Evolutionary conservation across 1,284 basidiomycete genomes (phyloP).

Genomic region (Papiliotrema fonsecae): DNA sequence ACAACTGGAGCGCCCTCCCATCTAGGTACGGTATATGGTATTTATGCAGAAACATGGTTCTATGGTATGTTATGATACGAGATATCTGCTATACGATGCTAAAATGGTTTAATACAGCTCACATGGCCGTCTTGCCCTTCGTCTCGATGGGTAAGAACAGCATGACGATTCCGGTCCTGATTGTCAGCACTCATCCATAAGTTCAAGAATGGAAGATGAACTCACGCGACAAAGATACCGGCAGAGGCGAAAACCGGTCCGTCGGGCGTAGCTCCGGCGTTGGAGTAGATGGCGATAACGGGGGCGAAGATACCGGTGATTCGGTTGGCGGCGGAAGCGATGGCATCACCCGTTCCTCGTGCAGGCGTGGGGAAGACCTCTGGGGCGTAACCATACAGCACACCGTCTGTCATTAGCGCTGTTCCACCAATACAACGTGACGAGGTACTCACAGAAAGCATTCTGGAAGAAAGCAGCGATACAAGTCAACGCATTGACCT

Average conservation of each 20-base stretch:
- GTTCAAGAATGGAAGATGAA: background rate
- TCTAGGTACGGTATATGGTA: too few relatives aligned
- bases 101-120: too few relatives aligned
- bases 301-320: constrained; percentile 53
- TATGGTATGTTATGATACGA: too few relatives aligned
- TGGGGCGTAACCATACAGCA: constrained; percentile 60
- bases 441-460: constrained; percentile 24
- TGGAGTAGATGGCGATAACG: constrained; percentile 28
- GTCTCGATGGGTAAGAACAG: constrained; percentile 60
- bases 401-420: constrained; percentile 54
- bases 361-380: constrained; percentile 63
- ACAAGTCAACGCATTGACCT: constrained; percentile 57
- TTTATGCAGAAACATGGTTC: too few relatives aligned
- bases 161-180: constrained; percentile 48
- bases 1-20: too few relatives aligned
- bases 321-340: constrained; percentile 56
- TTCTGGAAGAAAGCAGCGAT: constrained; percentile 54
- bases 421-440: background rate
- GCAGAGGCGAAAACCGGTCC: constrained; percentile 60
- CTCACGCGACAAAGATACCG: constrained; percentile 52
- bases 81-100: too few relatives aligned
- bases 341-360: constrained; percentile 61
- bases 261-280: constrained; percentile 23
- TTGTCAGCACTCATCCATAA: constrained; percentile 28
- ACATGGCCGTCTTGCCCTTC: constrained; percentile 38